Percentiles rank a stretch among this genome's conserved stretches.
phyloP scores from a whole-genome alignment of 2,329 filamentous ascomycete species.

The Chaetomium sp. region DNA sequence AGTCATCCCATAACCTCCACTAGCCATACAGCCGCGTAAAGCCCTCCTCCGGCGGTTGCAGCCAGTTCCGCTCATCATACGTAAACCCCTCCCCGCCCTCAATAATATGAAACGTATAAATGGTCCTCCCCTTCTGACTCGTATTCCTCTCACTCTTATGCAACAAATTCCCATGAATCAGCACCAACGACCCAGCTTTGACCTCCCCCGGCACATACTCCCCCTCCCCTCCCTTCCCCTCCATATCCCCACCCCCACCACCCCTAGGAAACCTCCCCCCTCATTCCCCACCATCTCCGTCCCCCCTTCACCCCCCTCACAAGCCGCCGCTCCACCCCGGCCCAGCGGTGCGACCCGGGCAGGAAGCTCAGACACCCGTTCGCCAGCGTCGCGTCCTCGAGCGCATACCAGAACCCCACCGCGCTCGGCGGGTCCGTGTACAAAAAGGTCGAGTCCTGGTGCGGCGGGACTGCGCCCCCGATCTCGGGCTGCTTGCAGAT shows the following conservation, averaged over 20 bases:
- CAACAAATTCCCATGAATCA: slow-evolving; percentile 94
- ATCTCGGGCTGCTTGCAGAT: slow-evolving; percentile 99
- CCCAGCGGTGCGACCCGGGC: slow-evolving; percentile 74
- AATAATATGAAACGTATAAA: slow-evolving; percentile 97
- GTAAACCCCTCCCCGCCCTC: slow-evolving; percentile 67
- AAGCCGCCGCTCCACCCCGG: slow-evolving; percentile 71
- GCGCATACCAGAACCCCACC: slow-evolving; percentile 95
- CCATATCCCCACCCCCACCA: slow-evolving; percentile 50
- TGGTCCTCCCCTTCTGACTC: slow-evolving; percentile 83
- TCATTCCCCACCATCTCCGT: slow-evolving; percentile 74
- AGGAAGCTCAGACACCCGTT: slow-evolving; percentile 92
- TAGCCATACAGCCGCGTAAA: slow-evolving; percentile 61
- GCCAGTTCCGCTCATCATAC: slow-evolving; percentile 90
- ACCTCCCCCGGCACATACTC: slow-evolving; percentile 82
- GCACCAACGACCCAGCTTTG: slow-evolving; percentile 83
- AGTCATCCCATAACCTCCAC: not conserved
- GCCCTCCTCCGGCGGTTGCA: slow-evolving; percentile 79
- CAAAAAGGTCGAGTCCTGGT: slow-evolving; percentile 90
- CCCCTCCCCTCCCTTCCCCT: slow-evolving; percentile 48
- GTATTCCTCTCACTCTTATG: slow-evolving; percentile 96
- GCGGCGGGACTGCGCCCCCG: slow-evolving; percentile 84
- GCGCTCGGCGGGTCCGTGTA: slow-evolving; percentile 88
- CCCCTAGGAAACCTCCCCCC: slow-evolving; percentile 65
- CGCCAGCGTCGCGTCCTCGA: slow-evolving; percentile 83
- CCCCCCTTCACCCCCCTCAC: slow-evolving; percentile 63